A percentile compares a stretch with the other conserved stretches of the same genome.
These are phyloP conservation scores for Globisporangium abappressorium DNA, from an alignment of 352 stramenopile species.

Conservation along the genomic window DNA sequence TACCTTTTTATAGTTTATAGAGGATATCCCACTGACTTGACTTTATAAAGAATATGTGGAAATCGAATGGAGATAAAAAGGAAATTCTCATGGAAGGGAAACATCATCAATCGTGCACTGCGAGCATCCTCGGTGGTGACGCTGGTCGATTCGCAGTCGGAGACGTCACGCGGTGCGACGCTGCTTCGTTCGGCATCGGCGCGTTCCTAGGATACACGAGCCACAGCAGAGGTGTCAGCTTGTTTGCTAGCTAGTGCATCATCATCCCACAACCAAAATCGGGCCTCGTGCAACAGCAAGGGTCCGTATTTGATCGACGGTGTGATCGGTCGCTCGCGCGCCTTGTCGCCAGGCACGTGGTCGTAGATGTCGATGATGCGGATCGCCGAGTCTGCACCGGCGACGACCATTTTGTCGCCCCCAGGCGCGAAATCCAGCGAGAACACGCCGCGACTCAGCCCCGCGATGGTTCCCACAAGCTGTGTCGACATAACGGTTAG, in stretches of 20 bases:
- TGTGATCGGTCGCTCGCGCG: slow-evolving; percentile 63
- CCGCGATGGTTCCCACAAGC: slow-evolving; percentile 82
- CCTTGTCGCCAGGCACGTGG: slow-evolving; percentile 62
- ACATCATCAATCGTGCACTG: slow-evolving; percentile 32
- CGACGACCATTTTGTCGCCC: slow-evolving; percentile 84
- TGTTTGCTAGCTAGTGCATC: no score
- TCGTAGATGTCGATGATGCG: slow-evolving; percentile 89
- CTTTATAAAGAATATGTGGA: no score
- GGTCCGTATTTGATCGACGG: slow-evolving; percentile 59
- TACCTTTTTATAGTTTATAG: no score
- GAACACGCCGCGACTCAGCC: slow-evolving; percentile 81
- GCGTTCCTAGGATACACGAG: slow-evolving; percentile 35
- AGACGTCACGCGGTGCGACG: slow-evolving; percentile 26
- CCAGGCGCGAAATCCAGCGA: slow-evolving; percentile 75
- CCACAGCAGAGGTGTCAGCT: not conserved
- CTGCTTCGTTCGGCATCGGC: slow-evolving; percentile 44
- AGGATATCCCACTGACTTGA: no score
- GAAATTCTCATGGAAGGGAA: not conserved
- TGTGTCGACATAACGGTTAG: slow-evolving; percentile 4
- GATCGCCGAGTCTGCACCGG: slow-evolving; percentile 81
- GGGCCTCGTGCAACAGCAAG: no score
- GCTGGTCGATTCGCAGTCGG: slow-evolving; percentile 41
- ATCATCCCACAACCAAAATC: no score
- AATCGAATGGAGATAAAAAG: no score
- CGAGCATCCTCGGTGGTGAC: slow-evolving; percentile 49